phyloP scores from a whole-genome alignment of 2,329 filamentous ascomycete species.

The Aspergillus udagawae region DNA sequence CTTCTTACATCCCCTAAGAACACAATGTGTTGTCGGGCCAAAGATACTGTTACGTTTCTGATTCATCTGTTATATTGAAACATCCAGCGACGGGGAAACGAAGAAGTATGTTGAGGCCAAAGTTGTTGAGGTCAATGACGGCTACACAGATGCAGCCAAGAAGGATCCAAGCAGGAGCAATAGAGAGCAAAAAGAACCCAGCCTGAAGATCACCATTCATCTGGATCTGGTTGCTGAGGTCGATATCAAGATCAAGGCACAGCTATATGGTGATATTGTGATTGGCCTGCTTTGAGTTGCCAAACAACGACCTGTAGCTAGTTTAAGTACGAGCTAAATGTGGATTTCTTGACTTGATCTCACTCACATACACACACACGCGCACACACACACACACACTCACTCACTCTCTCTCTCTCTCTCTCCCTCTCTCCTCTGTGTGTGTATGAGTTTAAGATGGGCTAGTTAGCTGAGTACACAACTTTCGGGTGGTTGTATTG shows the following conservation, averaged over 20 bases:
- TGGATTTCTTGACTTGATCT: not conserved
- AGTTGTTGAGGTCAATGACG: not conserved
- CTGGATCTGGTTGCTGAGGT: not conserved
- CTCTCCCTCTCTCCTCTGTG: no score
- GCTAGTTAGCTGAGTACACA: no score
- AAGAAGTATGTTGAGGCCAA: no score
- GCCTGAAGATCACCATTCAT: not conserved
- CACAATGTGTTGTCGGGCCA: not conserved
- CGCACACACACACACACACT: no score
- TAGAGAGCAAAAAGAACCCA: not conserved
- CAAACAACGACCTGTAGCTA: not conserved
- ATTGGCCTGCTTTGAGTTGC: constrained; percentile 2
- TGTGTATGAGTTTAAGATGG: no score
- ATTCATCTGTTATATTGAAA: not conserved
- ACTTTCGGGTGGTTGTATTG: no score
- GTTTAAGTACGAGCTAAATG: not conserved
- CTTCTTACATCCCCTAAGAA: not conserved
- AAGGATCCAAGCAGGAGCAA: not conserved
- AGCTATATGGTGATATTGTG: constrained; percentile 1
- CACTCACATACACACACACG: no score
- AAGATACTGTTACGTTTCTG: not conserved
- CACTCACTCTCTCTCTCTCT: no score
- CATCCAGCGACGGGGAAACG: not conserved
- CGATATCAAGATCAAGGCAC: not conserved
- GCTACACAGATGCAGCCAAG: not conserved